Percentiles rank a stretch among this genome's conserved stretches.
phyloP scores from a whole-genome alignment of 805 yeast genomes.

The Diddensiella transvaalensis region DNA sequence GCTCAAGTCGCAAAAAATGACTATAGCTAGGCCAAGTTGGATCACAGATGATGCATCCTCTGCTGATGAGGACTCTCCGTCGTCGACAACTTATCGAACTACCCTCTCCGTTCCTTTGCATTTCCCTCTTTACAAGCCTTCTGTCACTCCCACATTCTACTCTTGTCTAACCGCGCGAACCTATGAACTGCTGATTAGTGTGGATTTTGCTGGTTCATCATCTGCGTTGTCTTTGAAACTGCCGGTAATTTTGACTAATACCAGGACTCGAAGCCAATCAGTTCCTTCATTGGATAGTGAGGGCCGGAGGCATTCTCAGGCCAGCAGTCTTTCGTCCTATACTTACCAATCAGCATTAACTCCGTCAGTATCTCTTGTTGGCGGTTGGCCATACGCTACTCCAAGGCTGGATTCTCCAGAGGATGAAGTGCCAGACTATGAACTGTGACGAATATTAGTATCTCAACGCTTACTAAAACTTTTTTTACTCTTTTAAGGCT shows the following conservation, averaged over 20 bases:
- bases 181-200: conserved; percentile 11
- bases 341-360: not conserved
- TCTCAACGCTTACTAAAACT: no score
- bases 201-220: conserved; percentile 2
- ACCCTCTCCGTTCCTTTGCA: conserved; percentile 9
- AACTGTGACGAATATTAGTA: no score
- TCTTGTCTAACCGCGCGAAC: conserved; percentile 18
- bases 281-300: not conserved
- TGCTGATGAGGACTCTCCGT: not conserved
- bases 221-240: not conserved
- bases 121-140: conserved; percentile 9
- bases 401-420: not conserved
- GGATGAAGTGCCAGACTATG: not conserved
- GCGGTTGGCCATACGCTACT: not conserved
- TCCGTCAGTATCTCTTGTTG: not conserved
- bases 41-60: not conserved
- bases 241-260: not conserved
- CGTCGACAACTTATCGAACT: not conserved
- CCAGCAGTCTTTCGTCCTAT: not conserved
- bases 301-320: not conserved
- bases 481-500: no score
- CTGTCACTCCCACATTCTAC: conserved; percentile 15
- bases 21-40: conserved; percentile 11
- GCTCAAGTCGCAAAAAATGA: conserved; percentile 11
- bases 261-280: not conserved